Evolutionary conservation across 495 filamentous ascomycete species (phyloP).

Genomic region (Thermochaetoides thermophila): DNA sequence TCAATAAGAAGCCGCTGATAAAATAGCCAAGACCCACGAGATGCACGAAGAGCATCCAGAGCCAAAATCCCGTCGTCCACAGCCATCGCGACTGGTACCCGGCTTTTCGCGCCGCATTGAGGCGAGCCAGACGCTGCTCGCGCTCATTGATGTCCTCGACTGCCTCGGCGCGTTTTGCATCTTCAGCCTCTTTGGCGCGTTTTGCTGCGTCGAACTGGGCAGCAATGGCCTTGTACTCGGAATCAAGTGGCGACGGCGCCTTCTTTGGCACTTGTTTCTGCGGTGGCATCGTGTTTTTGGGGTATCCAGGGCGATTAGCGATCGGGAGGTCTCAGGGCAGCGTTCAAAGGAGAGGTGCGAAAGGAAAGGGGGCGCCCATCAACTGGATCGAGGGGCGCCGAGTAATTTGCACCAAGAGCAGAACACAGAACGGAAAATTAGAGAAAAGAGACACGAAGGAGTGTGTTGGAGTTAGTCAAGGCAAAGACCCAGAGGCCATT

Average conservation of each 20-base stretch:
- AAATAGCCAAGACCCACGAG: slow-evolving; percentile 76
- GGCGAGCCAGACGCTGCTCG: slow-evolving; percentile 20
- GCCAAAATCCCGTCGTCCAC: slow-evolving; percentile 38
- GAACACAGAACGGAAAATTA: no score
- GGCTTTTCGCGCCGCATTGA: slow-evolving; percentile 27
- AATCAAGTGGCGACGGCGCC: slow-evolving; percentile 6
- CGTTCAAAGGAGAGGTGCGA: neutral
- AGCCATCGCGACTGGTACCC: slow-evolving; percentile 28
- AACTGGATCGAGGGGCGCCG: no score
- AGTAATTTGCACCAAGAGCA: no score
- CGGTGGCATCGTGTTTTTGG: slow-evolving; percentile 12
- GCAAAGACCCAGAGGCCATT: no score
- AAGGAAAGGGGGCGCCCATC: no score
- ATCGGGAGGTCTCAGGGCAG: no score
- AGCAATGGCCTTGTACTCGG: slow-evolving; percentile 30
- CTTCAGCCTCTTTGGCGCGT: slow-evolving; percentile 25
- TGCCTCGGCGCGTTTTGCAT: no score
- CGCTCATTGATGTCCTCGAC: no score
- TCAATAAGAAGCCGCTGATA: slow-evolving; percentile 92
- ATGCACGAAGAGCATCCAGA: slow-evolving; percentile 52
- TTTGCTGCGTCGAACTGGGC: slow-evolving; percentile 33
- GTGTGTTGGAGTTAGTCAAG: no score
- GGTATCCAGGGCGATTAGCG: no score
- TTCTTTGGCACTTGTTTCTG: slow-evolving; percentile 14
- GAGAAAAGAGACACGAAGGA: no score